A percentile compares a stretch with the other conserved stretches of the same genome.
phyloP scores from a whole-genome alignment of 2,329 filamentous ascomycete genomes.

The Fusarium illudens region DNA sequence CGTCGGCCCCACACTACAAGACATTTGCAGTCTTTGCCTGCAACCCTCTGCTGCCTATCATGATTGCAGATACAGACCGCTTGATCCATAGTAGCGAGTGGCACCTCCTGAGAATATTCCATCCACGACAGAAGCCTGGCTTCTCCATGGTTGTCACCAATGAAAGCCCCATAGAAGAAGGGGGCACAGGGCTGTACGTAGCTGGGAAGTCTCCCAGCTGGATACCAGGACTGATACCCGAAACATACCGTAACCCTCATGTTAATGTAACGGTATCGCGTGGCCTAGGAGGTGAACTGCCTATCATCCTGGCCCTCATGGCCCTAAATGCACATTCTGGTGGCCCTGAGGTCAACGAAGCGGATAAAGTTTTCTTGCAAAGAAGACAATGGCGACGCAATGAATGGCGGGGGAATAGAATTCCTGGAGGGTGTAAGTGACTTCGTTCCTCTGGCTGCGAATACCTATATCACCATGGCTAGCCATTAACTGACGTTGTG shows the following conservation, averaged over 20 bases:
- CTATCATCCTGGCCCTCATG: not conserved
- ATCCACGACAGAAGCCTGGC: not conserved
- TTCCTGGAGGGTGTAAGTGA: not conserved
- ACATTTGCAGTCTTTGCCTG: not conserved
- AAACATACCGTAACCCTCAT: not conserved
- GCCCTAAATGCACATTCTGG: not conserved
- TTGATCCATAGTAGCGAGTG: accelerated
- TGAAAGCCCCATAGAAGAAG: not conserved
- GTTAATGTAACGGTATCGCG: accelerated
- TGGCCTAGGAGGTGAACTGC: not conserved
- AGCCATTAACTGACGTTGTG: not conserved
- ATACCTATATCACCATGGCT: too few species aligned
- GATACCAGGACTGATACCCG: not conserved
- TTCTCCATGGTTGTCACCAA: not conserved
- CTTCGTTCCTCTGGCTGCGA: too few species aligned
- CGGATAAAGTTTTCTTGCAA: not conserved
- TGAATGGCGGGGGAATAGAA: not conserved
- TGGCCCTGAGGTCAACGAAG: too few species aligned
- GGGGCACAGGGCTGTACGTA: not conserved
- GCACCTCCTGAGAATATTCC: not conserved
- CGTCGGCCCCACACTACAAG: not conserved
- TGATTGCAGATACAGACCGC: not conserved
- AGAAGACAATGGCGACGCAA: not conserved
- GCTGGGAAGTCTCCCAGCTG: not conserved
- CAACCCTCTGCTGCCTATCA: not conserved